A percentile compares a stretch with the other conserved stretches of the same genome.
Evolutionary conservation across 306 rosid species (phyloP).

Genomic region (Quercus variabilis): DNA sequence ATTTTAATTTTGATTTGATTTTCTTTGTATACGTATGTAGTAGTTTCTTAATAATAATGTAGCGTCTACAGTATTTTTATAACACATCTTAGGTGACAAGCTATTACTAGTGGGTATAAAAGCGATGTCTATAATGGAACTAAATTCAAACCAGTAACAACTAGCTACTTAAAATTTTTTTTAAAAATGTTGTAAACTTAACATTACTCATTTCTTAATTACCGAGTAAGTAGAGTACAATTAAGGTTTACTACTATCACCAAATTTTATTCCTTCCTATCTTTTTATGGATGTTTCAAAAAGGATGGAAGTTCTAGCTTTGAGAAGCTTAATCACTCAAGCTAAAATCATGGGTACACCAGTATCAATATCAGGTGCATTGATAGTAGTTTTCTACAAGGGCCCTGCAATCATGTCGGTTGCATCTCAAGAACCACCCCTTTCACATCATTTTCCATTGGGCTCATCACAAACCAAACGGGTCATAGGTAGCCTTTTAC

Average conservation of each 20-base stretch:
- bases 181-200: conserved; percentile 42
- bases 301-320: conserved; percentile 49
- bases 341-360: no score
- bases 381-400: conserved; percentile 38
- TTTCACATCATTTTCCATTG: not conserved
- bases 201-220: conserved; percentile 42
- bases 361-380: no score
- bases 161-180: conserved; percentile 10
- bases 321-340: no score
- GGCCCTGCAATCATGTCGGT: conserved; percentile 32
- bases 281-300: not conserved
- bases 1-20: not conserved
- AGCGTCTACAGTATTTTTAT: no score
- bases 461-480: conserved; percentile 29
- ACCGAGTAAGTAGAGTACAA: not conserved
- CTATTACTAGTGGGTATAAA: no score
- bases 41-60: not conserved
- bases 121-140: no score
- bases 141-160: no score
- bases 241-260: no score
- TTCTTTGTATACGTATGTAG: no score
- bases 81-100: no score
- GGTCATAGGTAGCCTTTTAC: conserved; percentile 44
- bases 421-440: conserved; percentile 1
- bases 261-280: not conserved